A percentile compares a stretch with the other conserved stretches of the same genome.
These are phyloP conservation scores for Nannochloropsis gaditana DNA, from an alignment of 108 stramenopile species.

Conservation along the genomic window DNA sequence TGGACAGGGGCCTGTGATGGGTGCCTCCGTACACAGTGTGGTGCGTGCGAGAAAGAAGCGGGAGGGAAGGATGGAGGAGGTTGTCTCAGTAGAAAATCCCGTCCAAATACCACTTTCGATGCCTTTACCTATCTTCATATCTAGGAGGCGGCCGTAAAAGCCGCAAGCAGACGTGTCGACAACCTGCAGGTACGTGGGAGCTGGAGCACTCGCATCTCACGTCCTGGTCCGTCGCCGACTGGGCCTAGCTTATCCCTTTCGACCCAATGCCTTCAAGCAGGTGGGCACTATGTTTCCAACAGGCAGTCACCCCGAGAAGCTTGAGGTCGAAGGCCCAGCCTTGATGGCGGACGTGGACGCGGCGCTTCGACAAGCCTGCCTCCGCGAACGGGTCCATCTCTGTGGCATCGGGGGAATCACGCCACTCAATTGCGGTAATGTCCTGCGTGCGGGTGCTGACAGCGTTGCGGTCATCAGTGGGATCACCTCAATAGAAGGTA, in stretches of 20 bases:
- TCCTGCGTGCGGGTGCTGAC: constrained; percentile 13
- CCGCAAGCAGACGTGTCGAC: neutral
- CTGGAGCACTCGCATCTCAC: too few species aligned
- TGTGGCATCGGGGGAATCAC: constrained; percentile 4
- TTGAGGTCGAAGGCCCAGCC: neutral
- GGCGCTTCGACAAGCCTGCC: neutral
- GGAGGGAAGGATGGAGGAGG: too few species aligned
- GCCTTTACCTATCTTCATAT: neutral
- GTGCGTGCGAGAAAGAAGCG: neutral
- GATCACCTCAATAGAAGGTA: neutral
- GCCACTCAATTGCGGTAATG: neutral
- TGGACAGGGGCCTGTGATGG: neutral
- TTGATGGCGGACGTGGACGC: neutral
- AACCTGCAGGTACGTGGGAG: neutral
- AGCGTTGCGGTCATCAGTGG: constrained; percentile 23
- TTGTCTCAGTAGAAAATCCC: too few species aligned
- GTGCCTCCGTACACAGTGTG: constrained; percentile 9
- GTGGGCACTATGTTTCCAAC: constrained; percentile 21
- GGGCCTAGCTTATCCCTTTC: too few species aligned
- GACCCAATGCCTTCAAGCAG: neutral
- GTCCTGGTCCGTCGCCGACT: too few species aligned
- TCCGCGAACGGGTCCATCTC: neutral
- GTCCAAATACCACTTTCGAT: too few species aligned
- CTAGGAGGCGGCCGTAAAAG: neutral
- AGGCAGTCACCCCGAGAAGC: constrained; percentile 18